Percentiles rank a stretch among this genome's conserved stretches.
These are phyloP conservation scores for Trichosporon sp. DNA, from an alignment of 1,284 basidiomycete species.

Conservation along the genomic window DNA sequence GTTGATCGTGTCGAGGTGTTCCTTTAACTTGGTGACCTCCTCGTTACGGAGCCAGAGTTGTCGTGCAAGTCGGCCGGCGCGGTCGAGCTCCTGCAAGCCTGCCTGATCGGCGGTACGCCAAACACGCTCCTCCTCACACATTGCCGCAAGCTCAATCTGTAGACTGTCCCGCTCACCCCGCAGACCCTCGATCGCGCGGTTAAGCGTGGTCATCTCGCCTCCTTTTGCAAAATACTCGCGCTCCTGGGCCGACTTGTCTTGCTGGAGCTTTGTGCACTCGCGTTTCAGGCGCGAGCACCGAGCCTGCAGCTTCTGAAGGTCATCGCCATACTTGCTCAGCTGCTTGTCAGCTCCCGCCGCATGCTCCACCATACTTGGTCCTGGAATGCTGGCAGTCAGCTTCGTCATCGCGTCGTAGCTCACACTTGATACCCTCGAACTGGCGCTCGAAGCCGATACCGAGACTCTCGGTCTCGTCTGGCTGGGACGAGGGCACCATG, in stretches of 20 bases:
- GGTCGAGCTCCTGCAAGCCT: slow-evolving; percentile 28
- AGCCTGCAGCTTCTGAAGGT: slow-evolving; percentile 26
- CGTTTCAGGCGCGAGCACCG: slow-evolving; percentile 31
- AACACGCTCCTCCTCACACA: slow-evolving; percentile 28
- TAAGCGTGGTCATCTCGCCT: slow-evolving; percentile 23
- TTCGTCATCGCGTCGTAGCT: background rate
- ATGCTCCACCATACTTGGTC: slow-evolving; percentile 19
- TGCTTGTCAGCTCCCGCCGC: slow-evolving; percentile 8
- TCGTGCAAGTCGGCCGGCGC: slow-evolving; percentile 36
- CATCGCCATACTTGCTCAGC: slow-evolving; percentile 27
- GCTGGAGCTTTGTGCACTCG: slow-evolving; percentile 24
- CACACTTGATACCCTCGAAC: slow-evolving; percentile 23
- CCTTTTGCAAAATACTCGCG: slow-evolving; percentile 13
- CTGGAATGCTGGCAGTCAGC: slow-evolving; percentile 24
- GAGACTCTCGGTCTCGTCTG: slow-evolving; percentile 27
- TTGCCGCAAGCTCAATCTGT: slow-evolving; percentile 27
- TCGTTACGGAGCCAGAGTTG: slow-evolving; percentile 38
- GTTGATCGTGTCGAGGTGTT: slow-evolving; percentile 25
- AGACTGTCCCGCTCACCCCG: slow-evolving; percentile 31
- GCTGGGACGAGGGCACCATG: slow-evolving; percentile 14
- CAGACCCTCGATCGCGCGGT: slow-evolving; percentile 24
- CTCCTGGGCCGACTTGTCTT: slow-evolving; percentile 22
- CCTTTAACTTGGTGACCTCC: slow-evolving; percentile 26
- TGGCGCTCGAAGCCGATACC: slow-evolving; percentile 26
- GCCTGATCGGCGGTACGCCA: slow-evolving; percentile 22